Evolutionary conservation across 2,329 filamentous ascomycete genomes (phyloP).

Genomic region (Xylaria sp.): DNA sequence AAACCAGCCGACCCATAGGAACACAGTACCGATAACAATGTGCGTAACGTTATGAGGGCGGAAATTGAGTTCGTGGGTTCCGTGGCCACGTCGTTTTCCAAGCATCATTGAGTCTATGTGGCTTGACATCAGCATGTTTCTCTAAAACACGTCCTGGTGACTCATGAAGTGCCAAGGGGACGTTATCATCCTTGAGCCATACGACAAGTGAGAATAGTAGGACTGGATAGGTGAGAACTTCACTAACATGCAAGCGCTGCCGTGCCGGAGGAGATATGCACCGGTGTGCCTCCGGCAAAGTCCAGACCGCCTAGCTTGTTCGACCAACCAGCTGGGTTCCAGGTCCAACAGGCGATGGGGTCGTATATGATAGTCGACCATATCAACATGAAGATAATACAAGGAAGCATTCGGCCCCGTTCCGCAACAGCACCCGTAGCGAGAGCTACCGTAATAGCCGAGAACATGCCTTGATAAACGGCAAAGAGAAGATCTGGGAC

Average conservation of each 20-base stretch:
- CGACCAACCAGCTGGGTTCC: constrained; percentile 86
- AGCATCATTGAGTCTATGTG: constrained; percentile 80
- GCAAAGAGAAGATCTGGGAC: constrained; percentile 88
- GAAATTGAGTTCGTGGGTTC: constrained; percentile 89
- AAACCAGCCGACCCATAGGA: constrained; percentile 96
- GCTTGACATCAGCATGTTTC: constrained; percentile 29
- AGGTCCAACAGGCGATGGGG: constrained; percentile 94
- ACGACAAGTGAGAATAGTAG: not conserved
- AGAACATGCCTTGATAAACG: constrained; percentile 90
- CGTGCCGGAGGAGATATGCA: constrained; percentile 85
- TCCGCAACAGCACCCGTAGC: constrained; percentile 88
- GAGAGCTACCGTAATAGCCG: constrained; percentile 85
- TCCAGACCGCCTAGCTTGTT: constrained; percentile 83
- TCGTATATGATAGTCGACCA: constrained; percentile 94
- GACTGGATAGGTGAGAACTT: not conserved
- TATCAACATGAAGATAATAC: constrained; percentile 91
- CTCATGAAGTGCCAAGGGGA: not conserved
- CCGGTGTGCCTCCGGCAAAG: constrained; percentile 90
- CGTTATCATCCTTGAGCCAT: not conserved
- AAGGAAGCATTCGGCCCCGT: constrained; percentile 87
- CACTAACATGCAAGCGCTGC: constrained; percentile 78
- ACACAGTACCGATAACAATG: constrained; percentile 91
- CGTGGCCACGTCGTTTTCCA: constrained; percentile 84
- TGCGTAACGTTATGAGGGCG: constrained; percentile 93
- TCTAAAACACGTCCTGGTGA: not conserved